A percentile compares a stretch with the other conserved stretches of the same genome.
Conservation (phyloP, 441 rosid species). For the Euphorbia corollata region DNA sequence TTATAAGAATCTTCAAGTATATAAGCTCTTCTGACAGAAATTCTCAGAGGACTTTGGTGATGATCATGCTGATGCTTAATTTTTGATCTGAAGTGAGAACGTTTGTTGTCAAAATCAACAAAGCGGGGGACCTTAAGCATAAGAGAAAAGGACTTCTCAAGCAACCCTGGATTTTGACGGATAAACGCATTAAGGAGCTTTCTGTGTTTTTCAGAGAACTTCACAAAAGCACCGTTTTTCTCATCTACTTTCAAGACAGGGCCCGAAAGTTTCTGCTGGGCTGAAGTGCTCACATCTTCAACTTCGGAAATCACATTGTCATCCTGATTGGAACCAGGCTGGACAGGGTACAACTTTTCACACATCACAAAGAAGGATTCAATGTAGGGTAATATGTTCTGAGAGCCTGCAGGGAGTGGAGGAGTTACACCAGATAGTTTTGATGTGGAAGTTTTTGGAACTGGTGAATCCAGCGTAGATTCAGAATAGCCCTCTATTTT, state of each 20-base stretch:
- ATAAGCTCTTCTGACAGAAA: conserved; percentile 91
- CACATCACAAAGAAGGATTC: conserved; percentile 86
- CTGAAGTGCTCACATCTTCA: conserved; percentile 48
- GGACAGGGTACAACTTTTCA: conserved; percentile 80
- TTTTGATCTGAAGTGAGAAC: conserved; percentile 86
- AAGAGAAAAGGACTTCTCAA: conserved; percentile 90
- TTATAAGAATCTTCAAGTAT: conserved; percentile 94
- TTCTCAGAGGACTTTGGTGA: conserved; percentile 83
- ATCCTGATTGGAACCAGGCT: conserved; percentile 58
- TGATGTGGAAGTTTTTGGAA: conserved; percentile 40
- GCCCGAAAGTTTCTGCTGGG: conserved; percentile 47
- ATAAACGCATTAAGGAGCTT: conserved; percentile 85
- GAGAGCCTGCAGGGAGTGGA: conserved; percentile 91
- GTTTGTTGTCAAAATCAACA: conserved; percentile 90
- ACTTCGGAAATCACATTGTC: conserved; percentile 48
- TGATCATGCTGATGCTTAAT: conserved; percentile 90
- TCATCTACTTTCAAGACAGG: conserved; percentile 63
- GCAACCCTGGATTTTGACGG: conserved; percentile 84
- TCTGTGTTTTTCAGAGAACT: conserved; percentile 85
- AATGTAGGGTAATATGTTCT: conserved; percentile 82
- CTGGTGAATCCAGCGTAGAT: conserved; percentile 37
- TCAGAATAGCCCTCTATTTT: conserved; percentile 83
- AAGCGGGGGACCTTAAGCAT: conserved; percentile 92
- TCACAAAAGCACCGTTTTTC: conserved; percentile 67
- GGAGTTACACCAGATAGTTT: conserved; percentile 54